phyloP scores from a whole-genome alignment of 371 early-diverging fungal species.

The Mucor lusitanicus region DNA sequence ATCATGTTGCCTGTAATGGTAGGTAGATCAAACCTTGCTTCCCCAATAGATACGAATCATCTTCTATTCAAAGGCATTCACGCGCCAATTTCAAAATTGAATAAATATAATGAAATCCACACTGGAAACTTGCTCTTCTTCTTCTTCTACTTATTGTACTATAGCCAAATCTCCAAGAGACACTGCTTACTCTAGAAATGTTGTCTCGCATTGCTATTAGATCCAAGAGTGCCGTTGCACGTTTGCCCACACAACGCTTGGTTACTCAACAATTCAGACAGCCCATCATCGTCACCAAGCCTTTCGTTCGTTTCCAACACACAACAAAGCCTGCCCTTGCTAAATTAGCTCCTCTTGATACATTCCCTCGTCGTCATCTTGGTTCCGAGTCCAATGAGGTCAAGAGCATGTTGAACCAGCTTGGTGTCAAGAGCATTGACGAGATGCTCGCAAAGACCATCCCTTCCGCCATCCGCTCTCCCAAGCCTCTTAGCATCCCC shows the following conservation, averaged over 20 bases:
- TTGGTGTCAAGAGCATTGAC: slow-evolving; percentile 79
- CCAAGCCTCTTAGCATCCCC: slow-evolving; percentile 63
- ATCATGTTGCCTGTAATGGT: slow-evolving; percentile 36
- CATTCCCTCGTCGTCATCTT: slow-evolving; percentile 86
- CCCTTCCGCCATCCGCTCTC: slow-evolving; percentile 80
- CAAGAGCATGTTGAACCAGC: slow-evolving; percentile 75
- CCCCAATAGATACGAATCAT: slow-evolving; percentile 25
- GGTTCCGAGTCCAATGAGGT: slow-evolving; percentile 80
- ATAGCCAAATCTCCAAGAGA: background rate
- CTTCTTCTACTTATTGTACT: background rate
- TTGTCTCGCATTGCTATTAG: slow-evolving; percentile 39
- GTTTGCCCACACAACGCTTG: slow-evolving; percentile 15
- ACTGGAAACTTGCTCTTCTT: background rate
- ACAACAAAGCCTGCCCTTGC: slow-evolving; percentile 37
- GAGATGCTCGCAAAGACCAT: slow-evolving; percentile 83
- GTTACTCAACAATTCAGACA: slow-evolving; percentile 16
- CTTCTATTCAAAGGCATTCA: slow-evolving; percentile 11
- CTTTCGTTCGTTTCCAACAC: slow-evolving; percentile 34
- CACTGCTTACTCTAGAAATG: slow-evolving; percentile 12
- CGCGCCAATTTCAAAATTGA: slow-evolving; percentile 6
- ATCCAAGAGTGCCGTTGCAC: slow-evolving; percentile 23
- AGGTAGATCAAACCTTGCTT: slow-evolving; percentile 36
- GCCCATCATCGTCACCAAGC: slow-evolving; percentile 9
- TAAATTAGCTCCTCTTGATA: slow-evolving; percentile 64
- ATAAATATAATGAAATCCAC: background rate